Base-by-base conservation (phyloP, 177 flowering plant species). In the Vitis hybrid region DNA sequence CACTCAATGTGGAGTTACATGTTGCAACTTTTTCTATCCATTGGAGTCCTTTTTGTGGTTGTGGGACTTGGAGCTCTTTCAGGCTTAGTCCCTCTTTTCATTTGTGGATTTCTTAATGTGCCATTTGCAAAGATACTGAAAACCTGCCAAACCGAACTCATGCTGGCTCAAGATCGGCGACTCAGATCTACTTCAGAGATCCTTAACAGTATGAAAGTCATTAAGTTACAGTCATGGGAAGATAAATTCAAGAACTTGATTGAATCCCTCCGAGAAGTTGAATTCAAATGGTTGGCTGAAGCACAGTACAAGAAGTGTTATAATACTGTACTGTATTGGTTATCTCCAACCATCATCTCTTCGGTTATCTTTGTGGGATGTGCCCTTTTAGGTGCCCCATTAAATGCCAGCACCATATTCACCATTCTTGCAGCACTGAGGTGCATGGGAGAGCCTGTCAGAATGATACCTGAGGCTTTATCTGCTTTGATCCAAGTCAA, bases 141-240 rank as follows among this genome's bases (percentile, higher is more conserved):
- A 50, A 83, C 74, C 45, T 92, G 85, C 68, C 96, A 87, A 61
- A 51, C 79, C 2, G 64, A 76, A 23, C 81, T 87, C 65, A 92
- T 91, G 97, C 48, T 49, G 9, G 90, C 87, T 1, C 97, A 91
- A 69, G 97, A 94, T 67, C 79, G 81, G 69, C 67, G 98, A 9
- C 80, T 94, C 9, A 80, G 92, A 67, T 67, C 90, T 18, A 88
- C 89, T 61, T 89, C 97, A 4, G 98, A 94, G 76, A 80, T 89
- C 67, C 79, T 94, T 3, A 89, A 87, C 83, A 91, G 75, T 65
- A 94, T 94, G 94, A 91, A 89, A 62, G 78, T 92, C 62, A 91
- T 94, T 51, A 94, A 94, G 77, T 66, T 94, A 52, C 97, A 92
- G 69, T 86, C 94, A 10, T 94, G 98, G 98, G 98, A 92, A 70